These are phyloP conservation scores for Eragrostis nindensis DNA, from an alignment of 176 grass and related monocot species.

Conservation along the genomic window DNA sequence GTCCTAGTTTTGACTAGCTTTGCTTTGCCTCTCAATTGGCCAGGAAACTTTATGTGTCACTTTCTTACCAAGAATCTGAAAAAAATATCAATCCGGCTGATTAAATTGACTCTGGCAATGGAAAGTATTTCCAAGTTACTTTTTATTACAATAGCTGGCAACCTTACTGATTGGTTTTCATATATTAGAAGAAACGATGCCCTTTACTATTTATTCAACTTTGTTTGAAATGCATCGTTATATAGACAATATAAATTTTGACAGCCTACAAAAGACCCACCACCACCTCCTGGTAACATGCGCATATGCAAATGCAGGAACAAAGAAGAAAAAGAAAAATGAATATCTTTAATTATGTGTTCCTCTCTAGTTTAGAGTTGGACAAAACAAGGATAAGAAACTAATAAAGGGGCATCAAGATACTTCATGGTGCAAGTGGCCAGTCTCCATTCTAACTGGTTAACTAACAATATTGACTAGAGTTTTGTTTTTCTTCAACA, in stretches of 20 bases:
- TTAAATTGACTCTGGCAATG: not conserved
- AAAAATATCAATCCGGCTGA: not conserved
- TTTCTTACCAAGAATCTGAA: conserved; percentile 19
- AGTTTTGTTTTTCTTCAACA: conserved; percentile 20
- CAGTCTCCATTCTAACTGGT: not conserved
- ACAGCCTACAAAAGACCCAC: not conserved
- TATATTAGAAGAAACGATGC: not conserved
- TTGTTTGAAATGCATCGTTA: not conserved
- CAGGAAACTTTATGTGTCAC: not conserved
- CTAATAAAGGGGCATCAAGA: not conserved
- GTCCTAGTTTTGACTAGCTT: not conserved
- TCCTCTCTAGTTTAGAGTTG: not conserved
- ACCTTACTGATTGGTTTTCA: not conserved
- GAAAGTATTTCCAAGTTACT: conserved; percentile 2
- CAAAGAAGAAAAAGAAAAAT: not conserved
- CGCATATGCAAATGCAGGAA: not conserved
- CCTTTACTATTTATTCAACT: not conserved
- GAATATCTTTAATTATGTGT: not conserved
- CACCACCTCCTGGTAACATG: not conserved
- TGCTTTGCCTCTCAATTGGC: not conserved
- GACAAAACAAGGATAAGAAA: not conserved
- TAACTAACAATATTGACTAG: not conserved
- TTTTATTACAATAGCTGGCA: not conserved
- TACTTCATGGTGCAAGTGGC: not conserved
- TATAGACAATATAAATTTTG: not conserved